Evolutionary conservation across 129 eudicot genomes (phyloP).

Genomic region (Silybum marianum): DNA sequence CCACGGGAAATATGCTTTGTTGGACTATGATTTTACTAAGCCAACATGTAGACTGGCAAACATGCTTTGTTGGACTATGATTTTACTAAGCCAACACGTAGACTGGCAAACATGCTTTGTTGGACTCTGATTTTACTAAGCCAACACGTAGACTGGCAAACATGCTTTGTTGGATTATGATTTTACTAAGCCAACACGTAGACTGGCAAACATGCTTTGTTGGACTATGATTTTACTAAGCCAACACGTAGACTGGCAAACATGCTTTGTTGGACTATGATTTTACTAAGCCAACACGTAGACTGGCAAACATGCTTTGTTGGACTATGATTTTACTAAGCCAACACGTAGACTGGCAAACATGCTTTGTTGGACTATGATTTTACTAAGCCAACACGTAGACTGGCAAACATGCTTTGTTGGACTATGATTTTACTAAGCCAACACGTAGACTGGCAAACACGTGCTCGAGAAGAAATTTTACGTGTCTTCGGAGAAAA

Average conservation of each 20-base stretch:
- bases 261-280: slow-evolving; percentile 42
- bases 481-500: slow-evolving; percentile 17
- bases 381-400: slow-evolving; percentile 25
- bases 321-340: slow-evolving; percentile 40
- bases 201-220: slow-evolving; percentile 36
- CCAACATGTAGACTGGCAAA: slow-evolving; percentile 29
- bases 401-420: slow-evolving; percentile 32
- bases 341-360: slow-evolving; percentile 29
- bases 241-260: slow-evolving; percentile 29
- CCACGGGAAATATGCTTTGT: slow-evolving; percentile 24
- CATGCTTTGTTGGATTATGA: slow-evolving; percentile 41
- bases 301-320: slow-evolving; percentile 36
- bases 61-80: slow-evolving; percentile 42
- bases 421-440: slow-evolving; percentile 41
- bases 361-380: slow-evolving; percentile 42
- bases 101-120: slow-evolving; percentile 36
- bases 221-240: slow-evolving; percentile 40
- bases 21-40: slow-evolving; percentile 41
- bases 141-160: slow-evolving; percentile 29
- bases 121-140: slow-evolving; percentile 40
- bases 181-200: slow-evolving; percentile 25
- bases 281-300: slow-evolving; percentile 25
- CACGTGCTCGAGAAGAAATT: slow-evolving; percentile 39
- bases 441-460: slow-evolving; percentile 29
- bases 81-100: slow-evolving; percentile 25